A percentile compares a stretch with the other conserved stretches of the same genome.
These are phyloP conservation scores for Lepidium sativum DNA, from an alignment of 345 rosid genomes.

Conservation along the genomic window DNA sequence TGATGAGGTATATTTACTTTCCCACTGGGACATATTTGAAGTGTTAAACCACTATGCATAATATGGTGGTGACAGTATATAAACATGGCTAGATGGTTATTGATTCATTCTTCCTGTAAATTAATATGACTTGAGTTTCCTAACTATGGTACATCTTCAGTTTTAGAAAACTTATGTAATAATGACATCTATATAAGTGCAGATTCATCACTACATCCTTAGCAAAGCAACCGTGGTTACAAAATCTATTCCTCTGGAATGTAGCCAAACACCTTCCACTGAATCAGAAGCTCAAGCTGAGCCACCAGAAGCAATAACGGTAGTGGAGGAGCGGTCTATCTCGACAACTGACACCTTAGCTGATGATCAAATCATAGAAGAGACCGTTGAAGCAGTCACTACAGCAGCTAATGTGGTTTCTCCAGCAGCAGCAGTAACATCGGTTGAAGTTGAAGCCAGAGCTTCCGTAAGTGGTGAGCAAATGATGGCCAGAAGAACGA, in stretches of 20 bases:
- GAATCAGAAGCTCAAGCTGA: constrained; percentile 18
- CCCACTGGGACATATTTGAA: neutral
- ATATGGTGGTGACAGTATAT: neutral
- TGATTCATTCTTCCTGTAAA: neutral
- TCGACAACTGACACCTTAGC: constrained; percentile 17
- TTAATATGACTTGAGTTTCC: neutral
- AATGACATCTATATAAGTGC: constrained; percentile 11
- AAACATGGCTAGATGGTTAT: neutral
- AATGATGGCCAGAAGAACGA: constrained; percentile 26
- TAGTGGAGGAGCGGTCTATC: constrained; percentile 6
- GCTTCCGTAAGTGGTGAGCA: constrained; percentile 33
- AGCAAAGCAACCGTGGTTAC: constrained; percentile 73
- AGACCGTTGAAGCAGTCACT: constrained; percentile 30
- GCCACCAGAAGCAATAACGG: constrained; percentile 12
- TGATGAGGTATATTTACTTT: constrained; percentile 49
- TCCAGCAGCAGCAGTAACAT: neutral
- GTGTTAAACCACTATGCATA: neutral
- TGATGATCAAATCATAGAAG: constrained; percentile 40
- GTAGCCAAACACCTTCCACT: constrained; percentile 8
- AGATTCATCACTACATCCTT: constrained; percentile 87
- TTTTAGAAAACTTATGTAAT: neutral
- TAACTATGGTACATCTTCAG: neutral
- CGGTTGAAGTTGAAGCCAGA: constrained; percentile 28
- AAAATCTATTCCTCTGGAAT: constrained; percentile 22
- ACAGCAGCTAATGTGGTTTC: constrained; percentile 26